Conservation (phyloP, 2,329 filamentous ascomycete species). For the Ophiostoma piceae region DNA sequence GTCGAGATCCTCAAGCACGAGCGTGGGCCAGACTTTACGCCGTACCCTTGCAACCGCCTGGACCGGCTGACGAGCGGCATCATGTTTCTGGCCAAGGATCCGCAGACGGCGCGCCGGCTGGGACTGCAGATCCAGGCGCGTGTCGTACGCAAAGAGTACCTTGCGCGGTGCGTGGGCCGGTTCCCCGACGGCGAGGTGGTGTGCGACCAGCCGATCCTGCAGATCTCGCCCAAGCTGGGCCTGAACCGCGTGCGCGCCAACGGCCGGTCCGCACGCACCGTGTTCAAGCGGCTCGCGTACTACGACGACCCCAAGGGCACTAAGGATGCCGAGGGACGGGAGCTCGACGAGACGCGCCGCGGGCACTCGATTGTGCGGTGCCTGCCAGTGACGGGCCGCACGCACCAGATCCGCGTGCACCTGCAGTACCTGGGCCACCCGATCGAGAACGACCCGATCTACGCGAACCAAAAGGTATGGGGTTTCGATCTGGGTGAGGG, state of each 20-base stretch:
- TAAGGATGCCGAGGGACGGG: not conserved
- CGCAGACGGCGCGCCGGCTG: slow-evolving; percentile 71
- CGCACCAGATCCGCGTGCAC: slow-evolving; percentile 91
- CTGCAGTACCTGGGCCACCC: slow-evolving; percentile 91
- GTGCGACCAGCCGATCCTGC: slow-evolving; percentile 88
- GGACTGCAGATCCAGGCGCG: slow-evolving; percentile 70
- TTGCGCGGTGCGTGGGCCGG: slow-evolving; percentile 82
- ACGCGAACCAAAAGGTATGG: slow-evolving; percentile 90
- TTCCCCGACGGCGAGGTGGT: slow-evolving; percentile 89
- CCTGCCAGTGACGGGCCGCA: slow-evolving; percentile 85
- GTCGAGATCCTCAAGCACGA: slow-evolving; percentile 89
- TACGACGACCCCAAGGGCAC: slow-evolving; percentile 43
- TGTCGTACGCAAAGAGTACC: slow-evolving; percentile 89
- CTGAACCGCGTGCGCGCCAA: slow-evolving; percentile 91
- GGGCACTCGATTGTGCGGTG: slow-evolving; percentile 95
- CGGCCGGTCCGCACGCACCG: slow-evolving; percentile 82
- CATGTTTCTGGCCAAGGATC: slow-evolving; percentile 94
- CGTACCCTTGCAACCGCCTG: slow-evolving; percentile 79
- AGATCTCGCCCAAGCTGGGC: slow-evolving; percentile 91
- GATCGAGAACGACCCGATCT: slow-evolving; percentile 96
- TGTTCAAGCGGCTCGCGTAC: slow-evolving; percentile 90
- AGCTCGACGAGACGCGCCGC: slow-evolving; percentile 32
- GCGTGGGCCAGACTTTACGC: slow-evolving; percentile 49
- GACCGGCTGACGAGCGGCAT: slow-evolving; percentile 91
- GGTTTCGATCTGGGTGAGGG: slow-evolving; percentile 68